Evolutionary conservation across 257 asterid species (phyloP).

Genomic region (Coffea eugenioides): DNA sequence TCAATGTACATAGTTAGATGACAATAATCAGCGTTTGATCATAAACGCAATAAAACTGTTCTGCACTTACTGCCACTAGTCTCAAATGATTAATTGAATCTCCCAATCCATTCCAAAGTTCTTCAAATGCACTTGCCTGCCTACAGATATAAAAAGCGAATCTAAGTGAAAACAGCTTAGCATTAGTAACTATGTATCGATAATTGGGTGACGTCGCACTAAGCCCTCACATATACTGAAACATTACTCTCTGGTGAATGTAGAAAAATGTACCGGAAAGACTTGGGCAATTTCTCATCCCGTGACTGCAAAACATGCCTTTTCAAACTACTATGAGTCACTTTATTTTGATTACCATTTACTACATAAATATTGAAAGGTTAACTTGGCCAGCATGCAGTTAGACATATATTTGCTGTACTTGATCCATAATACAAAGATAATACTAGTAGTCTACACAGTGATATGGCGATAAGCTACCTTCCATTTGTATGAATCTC

Average conservation of each 20-base stretch:
- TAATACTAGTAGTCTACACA: not conserved
- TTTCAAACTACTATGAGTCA: not conserved
- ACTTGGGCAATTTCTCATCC: not conserved
- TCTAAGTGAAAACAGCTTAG: conserved; percentile 15
- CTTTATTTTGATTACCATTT: too few species aligned
- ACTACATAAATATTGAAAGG: not conserved
- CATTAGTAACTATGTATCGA: conserved; percentile 13
- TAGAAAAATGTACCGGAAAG: not conserved
- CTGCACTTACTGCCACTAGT: conserved; percentile 79
- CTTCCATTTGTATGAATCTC: conserved; percentile 96
- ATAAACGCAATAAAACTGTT: not conserved
- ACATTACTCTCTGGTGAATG: not conserved
- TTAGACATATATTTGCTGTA: not conserved
- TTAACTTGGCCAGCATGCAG: not conserved
- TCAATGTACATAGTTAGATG: not conserved
- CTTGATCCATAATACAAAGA: not conserved
- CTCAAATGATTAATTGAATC: conserved; percentile 57
- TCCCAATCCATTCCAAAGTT: conserved; percentile 79
- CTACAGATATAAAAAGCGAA: conserved; percentile 32
- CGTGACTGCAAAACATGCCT: too few species aligned
- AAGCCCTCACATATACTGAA: not conserved
- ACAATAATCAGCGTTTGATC: too few species aligned
- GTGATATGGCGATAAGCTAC: conserved; percentile 23
- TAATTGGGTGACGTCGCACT: not conserved
- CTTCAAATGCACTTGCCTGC: conserved; percentile 43